Conservation (phyloP, 1,284 basidiomycete species). For the Mycena citricolor region DNA sequence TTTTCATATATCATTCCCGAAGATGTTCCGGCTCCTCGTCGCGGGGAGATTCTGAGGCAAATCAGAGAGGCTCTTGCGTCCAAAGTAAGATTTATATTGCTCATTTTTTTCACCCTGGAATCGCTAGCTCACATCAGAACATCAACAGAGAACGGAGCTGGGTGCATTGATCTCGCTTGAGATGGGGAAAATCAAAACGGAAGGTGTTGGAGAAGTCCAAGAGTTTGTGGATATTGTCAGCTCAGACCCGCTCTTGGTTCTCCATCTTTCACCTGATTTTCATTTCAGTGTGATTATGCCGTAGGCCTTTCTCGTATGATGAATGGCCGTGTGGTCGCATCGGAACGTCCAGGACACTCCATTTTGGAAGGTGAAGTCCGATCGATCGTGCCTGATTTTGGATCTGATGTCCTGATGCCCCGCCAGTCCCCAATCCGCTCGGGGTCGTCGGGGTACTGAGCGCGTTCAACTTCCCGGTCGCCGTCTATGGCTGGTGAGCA, state of each 20-base stretch:
- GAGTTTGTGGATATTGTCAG: slow-evolving; percentile 91
- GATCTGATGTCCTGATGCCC: too few species aligned
- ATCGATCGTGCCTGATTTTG: too few species aligned
- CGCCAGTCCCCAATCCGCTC: slow-evolving; percentile 88
- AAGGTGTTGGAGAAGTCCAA: slow-evolving; percentile 91
- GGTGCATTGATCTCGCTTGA: slow-evolving; percentile 86
- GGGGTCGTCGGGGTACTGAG: slow-evolving; percentile 90
- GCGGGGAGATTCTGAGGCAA: slow-evolving; percentile 88
- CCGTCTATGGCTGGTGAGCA: slow-evolving; percentile 80
- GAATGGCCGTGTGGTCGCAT: slow-evolving; percentile 83
- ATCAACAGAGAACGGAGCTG: slow-evolving; percentile 67
- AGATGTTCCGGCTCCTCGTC: slow-evolving; percentile 78
- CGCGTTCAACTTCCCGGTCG: slow-evolving; percentile 94
- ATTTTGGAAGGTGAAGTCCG: slow-evolving; percentile 89
- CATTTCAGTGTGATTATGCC: slow-evolving; percentile 49
- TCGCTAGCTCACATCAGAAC: slow-evolving; percentile 5
- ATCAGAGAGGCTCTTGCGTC: slow-evolving; percentile 79
- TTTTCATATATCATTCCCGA: slow-evolving; percentile 9
- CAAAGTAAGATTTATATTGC: slow-evolving; percentile 74
- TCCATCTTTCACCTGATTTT: slow-evolving; percentile 11
- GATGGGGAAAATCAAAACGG: slow-evolving; percentile 96
- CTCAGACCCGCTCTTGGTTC: too few species aligned
- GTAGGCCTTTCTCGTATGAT: slow-evolving; percentile 90
- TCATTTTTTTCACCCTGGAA: slow-evolving; percentile 17
- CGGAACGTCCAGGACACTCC: slow-evolving; percentile 86